Conservation (phyloP, 2,329 filamentous ascomycete genomes). For the Aspergillus melleus region DNA sequence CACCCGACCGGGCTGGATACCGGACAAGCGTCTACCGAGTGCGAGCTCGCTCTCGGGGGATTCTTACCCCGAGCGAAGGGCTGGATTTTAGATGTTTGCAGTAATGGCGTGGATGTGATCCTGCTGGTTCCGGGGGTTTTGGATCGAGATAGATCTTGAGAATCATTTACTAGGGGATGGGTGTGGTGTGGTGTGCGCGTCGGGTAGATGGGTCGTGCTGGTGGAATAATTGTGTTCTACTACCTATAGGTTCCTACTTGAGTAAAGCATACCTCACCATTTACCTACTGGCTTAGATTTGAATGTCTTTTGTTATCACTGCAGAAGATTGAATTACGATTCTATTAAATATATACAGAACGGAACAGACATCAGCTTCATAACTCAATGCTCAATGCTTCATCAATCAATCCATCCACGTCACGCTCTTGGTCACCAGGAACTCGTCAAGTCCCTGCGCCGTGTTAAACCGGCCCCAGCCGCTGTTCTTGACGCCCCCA, state of each 20-base stretch:
- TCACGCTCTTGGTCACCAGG: constrained; percentile 63
- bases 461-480: constrained; percentile 60
- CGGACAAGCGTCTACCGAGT: neutral
- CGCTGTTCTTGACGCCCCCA: constrained; percentile 62
- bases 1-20: neutral
- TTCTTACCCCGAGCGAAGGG: neutral
- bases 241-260: neutral
- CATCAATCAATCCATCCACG: constrained; percentile 48
- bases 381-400: neutral
- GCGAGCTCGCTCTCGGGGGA: neutral
- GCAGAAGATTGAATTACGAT: too few species aligned
- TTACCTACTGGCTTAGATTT: too few species aligned
- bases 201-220: too few species aligned
- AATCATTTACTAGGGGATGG: too few species aligned
- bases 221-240: neutral
- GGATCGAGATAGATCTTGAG: too few species aligned
- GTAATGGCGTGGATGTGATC: too few species aligned
- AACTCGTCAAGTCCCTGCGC: constrained; percentile 59
- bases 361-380: too few species aligned
- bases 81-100: too few species aligned
- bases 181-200: too few species aligned
- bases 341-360: constrained; percentile 2
- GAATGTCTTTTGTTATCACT: too few species aligned
- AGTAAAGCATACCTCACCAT: too few species aligned
- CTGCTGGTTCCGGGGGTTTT: too few species aligned